Conservation (phyloP, 1,139 yeast species). For the Wickerhamomyces sp. region DNA sequence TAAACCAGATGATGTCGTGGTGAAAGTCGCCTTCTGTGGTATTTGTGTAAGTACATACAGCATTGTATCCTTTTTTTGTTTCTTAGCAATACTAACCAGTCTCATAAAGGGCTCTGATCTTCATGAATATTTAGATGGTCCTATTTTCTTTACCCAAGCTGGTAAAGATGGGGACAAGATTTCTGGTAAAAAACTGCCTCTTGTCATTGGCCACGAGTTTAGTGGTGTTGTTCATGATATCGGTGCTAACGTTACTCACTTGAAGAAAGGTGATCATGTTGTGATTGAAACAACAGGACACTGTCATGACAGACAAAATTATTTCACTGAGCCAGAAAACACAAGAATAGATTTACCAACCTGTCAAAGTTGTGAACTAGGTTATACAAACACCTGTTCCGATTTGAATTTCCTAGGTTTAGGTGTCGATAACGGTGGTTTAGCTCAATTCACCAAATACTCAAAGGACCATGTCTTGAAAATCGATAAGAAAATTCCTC, state of each 20-base stretch:
- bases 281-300: conserved; percentile 55
- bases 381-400: conserved; percentile 44
- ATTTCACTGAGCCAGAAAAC: conserved; percentile 24
- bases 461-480: conserved; percentile 43
- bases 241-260: conserved; percentile 30
- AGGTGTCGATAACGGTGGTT: conserved; percentile 48
- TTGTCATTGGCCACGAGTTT: conserved; percentile 60
- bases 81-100: not conserved
- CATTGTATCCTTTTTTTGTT: not conserved
- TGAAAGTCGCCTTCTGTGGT: conserved; percentile 51
- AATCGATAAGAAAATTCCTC: conserved; percentile 43
- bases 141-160: conserved; percentile 42
- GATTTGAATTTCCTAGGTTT: conserved; percentile 41
- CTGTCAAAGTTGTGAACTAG: conserved; percentile 44
- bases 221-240: conserved; percentile 37
- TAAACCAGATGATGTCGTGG: conserved; percentile 44
- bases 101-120: conserved; percentile 51
- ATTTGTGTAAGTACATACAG: not conserved
- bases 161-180: conserved; percentile 28
- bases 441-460: conserved; percentile 46
- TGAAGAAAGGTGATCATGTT: conserved; percentile 40
- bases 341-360: conserved; percentile 20
- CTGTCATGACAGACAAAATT: conserved; percentile 38
- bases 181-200: conserved; percentile 35
- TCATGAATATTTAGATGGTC: conserved; percentile 45